Evolutionary conservation across 2,329 filamentous ascomycete genomes (phyloP).

Genomic region (Pseudogymnoascus verrucosus): DNA sequence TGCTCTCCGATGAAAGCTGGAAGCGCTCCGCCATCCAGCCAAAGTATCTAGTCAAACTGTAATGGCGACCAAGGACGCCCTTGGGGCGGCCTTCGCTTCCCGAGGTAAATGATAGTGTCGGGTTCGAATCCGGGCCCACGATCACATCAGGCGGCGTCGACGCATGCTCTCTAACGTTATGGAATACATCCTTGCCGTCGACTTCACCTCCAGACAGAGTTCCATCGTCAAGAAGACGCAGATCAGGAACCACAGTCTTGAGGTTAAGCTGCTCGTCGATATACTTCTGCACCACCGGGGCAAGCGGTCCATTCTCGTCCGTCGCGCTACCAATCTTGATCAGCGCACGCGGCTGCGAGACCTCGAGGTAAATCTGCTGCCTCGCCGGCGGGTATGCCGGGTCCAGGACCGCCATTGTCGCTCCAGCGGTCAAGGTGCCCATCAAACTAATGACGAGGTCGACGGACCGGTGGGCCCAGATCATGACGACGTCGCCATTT

Average conservation of each 20-base stretch:
- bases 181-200: conserved; percentile 61
- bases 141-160: conserved; percentile 58
- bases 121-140: conserved; percentile 78
- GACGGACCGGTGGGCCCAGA: conserved; percentile 76
- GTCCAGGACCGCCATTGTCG: conserved; percentile 62
- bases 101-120: conserved; percentile 66
- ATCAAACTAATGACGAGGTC: conserved; percentile 72
- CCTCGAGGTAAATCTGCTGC: conserved; percentile 76
- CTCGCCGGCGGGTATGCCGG: conserved; percentile 74
- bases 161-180: conserved; percentile 35
- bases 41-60: conserved; percentile 77
- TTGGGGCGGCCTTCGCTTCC: conserved; percentile 76
- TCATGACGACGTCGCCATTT: conserved; percentile 85
- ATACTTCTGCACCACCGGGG: conserved; percentile 51
- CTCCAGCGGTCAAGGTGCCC: conserved; percentile 51
- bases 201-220: conserved; percentile 58
- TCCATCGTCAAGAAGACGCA: conserved; percentile 66
- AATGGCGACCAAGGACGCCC: conserved; percentile 82
- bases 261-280: conserved; percentile 66
- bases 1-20: conserved; percentile 59
- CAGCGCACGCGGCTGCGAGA: conserved; percentile 64
- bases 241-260: conserved; percentile 64
- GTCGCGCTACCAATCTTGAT: conserved; percentile 67
- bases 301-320: conserved; percentile 56
- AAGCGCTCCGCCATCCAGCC: conserved; percentile 90